Conservation (phyloP, 192 early-diverging fungal species). For the Coemansia sp. region DNA sequence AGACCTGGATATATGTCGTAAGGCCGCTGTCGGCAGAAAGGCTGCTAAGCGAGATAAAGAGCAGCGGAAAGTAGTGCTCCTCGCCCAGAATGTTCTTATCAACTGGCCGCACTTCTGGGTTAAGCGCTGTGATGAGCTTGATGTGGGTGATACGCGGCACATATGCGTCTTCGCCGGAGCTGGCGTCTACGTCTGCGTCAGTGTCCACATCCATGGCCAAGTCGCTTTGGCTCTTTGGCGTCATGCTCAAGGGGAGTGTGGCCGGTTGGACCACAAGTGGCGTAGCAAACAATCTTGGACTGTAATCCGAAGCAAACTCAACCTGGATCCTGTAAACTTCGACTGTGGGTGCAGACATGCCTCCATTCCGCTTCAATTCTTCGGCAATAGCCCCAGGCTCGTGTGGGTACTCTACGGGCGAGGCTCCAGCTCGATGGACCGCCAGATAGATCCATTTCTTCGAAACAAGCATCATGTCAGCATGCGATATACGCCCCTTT, state of each 20-base stretch:
- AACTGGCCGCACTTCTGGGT: slow-evolving; percentile 46
- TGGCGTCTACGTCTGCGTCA: not conserved
- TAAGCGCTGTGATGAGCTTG: slow-evolving; percentile 54
- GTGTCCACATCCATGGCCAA: slow-evolving; percentile 18
- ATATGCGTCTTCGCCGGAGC: slow-evolving; percentile 8
- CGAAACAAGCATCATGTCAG: slow-evolving; percentile 57
- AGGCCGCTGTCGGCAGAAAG: slow-evolving; percentile 1
- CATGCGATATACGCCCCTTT: slow-evolving; percentile 49
- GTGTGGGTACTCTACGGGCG: slow-evolving; percentile 38
- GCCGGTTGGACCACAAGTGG: slow-evolving; percentile 50
- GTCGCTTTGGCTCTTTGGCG: slow-evolving; percentile 7
- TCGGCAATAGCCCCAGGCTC: slow-evolving; percentile 42
- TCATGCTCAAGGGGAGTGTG: slow-evolving; percentile 19
- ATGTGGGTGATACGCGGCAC: slow-evolving; percentile 41
- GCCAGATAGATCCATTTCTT: slow-evolving; percentile 57
- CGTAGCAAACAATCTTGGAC: slow-evolving; percentile 53
- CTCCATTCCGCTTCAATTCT: slow-evolving; percentile 27
- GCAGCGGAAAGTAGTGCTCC: slow-evolving; percentile 48
- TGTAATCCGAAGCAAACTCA: slow-evolving; percentile 57
- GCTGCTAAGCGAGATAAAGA: slow-evolving; percentile 43
- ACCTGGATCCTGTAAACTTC: slow-evolving; percentile 55
- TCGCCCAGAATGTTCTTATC: slow-evolving; percentile 53
- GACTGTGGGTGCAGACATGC: slow-evolving; percentile 40
- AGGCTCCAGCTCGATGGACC: slow-evolving; percentile 42
- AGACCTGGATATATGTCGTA: slow-evolving; percentile 48